Conservation (phyloP, 495 filamentous ascomycete genomes). For the Beverwykella pulmonaria region DNA sequence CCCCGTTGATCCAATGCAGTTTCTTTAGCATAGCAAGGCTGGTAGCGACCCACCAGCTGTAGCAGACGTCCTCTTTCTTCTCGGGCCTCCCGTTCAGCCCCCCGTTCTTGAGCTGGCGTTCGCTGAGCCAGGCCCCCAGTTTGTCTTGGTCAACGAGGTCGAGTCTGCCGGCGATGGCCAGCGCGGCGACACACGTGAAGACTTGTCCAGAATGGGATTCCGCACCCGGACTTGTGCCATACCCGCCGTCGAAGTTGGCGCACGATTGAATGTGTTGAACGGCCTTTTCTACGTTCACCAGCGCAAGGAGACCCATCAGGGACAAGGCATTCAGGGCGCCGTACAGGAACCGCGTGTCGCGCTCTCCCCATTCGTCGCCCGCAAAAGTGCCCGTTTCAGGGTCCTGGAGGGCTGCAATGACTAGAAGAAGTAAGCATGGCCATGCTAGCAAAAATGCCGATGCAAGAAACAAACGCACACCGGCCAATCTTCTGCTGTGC, state of each 20-base stretch:
- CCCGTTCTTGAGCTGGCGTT: conserved; percentile 82
- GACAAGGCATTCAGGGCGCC: conserved; percentile 85
- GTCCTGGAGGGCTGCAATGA: conserved; percentile 81
- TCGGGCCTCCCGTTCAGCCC: conserved; percentile 94
- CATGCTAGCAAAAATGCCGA: neutral
- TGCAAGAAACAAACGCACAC: conserved; percentile 58
- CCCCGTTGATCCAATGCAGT: conserved; percentile 86
- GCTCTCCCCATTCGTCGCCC: conserved; percentile 95
- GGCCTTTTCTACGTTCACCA: conserved; percentile 77
- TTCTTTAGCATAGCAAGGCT: conserved; percentile 87
- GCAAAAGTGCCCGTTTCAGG: conserved; percentile 79
- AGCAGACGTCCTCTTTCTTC: conserved; percentile 95
- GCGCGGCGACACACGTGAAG: conserved; percentile 88
- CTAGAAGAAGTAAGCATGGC: conserved; percentile 49
- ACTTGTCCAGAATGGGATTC: conserved; percentile 94
- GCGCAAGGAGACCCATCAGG: conserved; percentile 67
- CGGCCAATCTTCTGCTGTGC: conserved; percentile 71
- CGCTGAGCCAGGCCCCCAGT: conserved; percentile 87
- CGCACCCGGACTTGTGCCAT: conserved; percentile 82
- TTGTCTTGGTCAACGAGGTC: conserved; percentile 83
- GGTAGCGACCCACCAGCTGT: conserved; percentile 95
- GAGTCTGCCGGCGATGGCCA: conserved; percentile 77
- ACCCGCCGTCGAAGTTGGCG: conserved; percentile 90
- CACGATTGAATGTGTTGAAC: conserved; percentile 77
- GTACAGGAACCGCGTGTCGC: conserved; percentile 92